Conservation (phyloP, 2,329 filamentous ascomycete species). For the Curvularia spicifera region DNA sequence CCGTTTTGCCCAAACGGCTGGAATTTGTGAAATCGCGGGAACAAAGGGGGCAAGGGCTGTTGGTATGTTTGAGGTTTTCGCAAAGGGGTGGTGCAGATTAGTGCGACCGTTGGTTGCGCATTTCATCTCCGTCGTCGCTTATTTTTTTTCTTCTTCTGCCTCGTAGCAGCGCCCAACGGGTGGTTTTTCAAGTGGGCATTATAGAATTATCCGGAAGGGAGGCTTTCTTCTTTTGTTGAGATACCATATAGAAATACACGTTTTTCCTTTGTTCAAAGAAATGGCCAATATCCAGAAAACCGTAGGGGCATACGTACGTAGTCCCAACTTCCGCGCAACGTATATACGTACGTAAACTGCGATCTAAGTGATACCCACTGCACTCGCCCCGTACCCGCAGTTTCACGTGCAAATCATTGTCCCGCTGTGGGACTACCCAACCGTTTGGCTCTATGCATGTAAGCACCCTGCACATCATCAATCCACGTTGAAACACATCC, state of each 20-base stretch:
- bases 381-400: background rate
- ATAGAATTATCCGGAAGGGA: no score
- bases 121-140: background rate
- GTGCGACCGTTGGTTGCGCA: background rate
- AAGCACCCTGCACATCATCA: no score
- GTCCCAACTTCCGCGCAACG: background rate
- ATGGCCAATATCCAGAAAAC: background rate
- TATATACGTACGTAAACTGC: background rate
- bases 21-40: constrained; percentile 2
- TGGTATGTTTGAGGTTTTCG: background rate
- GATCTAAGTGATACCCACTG: background rate
- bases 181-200: no score
- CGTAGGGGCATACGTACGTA: background rate
- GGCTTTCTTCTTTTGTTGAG: background rate
- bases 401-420: background rate
- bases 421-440: background rate
- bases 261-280: background rate
- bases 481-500: background rate
- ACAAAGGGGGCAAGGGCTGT: background rate
- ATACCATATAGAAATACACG: background rate
- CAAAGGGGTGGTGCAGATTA: background rate
- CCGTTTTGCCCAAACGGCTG: background rate
- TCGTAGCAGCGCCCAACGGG: background rate
- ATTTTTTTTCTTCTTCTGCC: background rate
- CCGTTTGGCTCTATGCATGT: no score